Evolutionary conservation across 805 yeast genomes (phyloP), one percentile per base, ranked within the genome.

Genomic region (Komagataella ulmi): DNA sequence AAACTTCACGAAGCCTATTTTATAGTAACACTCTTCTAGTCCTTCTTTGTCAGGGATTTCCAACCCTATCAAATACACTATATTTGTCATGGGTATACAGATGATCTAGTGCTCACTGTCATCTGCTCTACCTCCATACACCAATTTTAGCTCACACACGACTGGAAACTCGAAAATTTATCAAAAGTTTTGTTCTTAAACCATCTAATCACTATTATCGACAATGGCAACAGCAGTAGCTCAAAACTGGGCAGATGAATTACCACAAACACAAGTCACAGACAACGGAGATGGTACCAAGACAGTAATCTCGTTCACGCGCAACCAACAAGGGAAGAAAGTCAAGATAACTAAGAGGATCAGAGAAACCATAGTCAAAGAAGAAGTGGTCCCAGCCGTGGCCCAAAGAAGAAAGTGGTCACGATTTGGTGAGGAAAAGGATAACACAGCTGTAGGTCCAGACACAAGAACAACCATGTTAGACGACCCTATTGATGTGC

Each of bases 381-480:
- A 88, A 66, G 79, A 75, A 56, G 97, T 89, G 46, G 87, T 88
- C 66, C 89, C 86, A 49, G 74, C 77, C 46, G 88, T 91, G 54
- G 97, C 97, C n/a, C 76, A 73, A 53, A 85, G 98, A 69, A 84
- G 83, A 67, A 79, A 79, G 58, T 93, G 97, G 98, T 65, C 71
- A 55, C 88, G 88, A 67, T 93, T 82, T 67, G 99, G 98, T 53
- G 80, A 75, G 52, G 97, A 90, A 63, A 77, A 72, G 59, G 71
- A 69, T 55, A 75, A 73, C 55, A 73, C 81, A 24, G 78, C 85
- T 2, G 79, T 89, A 21, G 97, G 97, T 3, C 97, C 97, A 52
- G 93, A 88, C 69, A 75, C 81, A 53, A 79, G 85, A 61, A 88
- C 96, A 50, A 90, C 98, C 12, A 88, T 85, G 62, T 74, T 87